A percentile compares a stretch with the other conserved stretches of the same genome.
These are phyloP conservation scores for Umbelopsis ramanniana DNA, from an alignment of 192 early-diverging fungal genomes.

Conservation along the genomic window DNA sequence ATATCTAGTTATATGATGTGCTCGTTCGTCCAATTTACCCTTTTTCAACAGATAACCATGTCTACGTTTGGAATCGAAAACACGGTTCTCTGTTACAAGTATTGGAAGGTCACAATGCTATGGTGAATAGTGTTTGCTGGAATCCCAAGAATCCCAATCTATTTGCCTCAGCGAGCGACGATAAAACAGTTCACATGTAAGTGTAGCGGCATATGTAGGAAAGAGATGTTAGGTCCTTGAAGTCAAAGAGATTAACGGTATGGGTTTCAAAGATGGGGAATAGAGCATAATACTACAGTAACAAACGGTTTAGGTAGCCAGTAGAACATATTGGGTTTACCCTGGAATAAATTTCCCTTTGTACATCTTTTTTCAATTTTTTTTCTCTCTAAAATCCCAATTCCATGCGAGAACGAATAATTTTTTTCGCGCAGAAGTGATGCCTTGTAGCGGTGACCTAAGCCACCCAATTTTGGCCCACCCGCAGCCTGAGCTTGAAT, in stretches of 20 bases:
- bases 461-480: no score
- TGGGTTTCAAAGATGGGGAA: neutral
- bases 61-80: slow-evolving; percentile 86
- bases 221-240: neutral
- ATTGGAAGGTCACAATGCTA: slow-evolving; percentile 67
- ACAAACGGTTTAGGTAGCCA: slow-evolving; percentile 10
- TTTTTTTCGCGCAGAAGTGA: no score
- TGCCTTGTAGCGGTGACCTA: no score
- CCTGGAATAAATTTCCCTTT: neutral
- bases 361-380: slow-evolving; percentile 19
- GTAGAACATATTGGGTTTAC: neutral
- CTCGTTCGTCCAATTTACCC: neutral
- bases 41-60: slow-evolving; percentile 54
- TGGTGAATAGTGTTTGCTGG: slow-evolving; percentile 81
- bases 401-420: neutral
- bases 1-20: neutral
- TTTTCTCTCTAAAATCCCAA: neutral
- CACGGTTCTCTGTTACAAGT: slow-evolving; percentile 68
- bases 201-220: slow-evolving; percentile 6
- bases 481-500: slow-evolving; percentile 1
- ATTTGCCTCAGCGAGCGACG: slow-evolving; percentile 85
- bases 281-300: slow-evolving; percentile 6
- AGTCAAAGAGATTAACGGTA: neutral
- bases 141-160: slow-evolving; percentile 61
- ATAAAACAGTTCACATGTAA: slow-evolving; percentile 81